phyloP scores from a whole-genome alignment of 2,329 filamentous ascomycete genomes.

The Pseudocercospora vitis region DNA sequence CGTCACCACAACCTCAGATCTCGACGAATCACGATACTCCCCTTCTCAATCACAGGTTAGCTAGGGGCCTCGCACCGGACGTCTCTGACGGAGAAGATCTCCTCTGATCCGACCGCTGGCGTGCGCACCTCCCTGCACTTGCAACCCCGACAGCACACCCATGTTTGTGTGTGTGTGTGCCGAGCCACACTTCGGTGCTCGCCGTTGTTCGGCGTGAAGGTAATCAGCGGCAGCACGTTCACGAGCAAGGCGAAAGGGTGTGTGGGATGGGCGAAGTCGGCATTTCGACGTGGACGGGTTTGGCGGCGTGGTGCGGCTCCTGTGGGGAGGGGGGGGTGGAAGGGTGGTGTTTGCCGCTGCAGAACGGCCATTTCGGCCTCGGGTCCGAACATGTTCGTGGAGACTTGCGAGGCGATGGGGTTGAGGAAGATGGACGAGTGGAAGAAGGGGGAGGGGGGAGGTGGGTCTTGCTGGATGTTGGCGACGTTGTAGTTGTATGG shows the following conservation, averaged over 20 bases:
- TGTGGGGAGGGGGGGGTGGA: conserved; percentile 51
- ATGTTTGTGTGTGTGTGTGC: conserved; percentile 57
- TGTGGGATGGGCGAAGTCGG: conserved; percentile 57
- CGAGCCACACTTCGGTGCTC: conserved; percentile 60
- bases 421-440: conserved; percentile 56
- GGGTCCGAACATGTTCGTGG: conserved; percentile 56
- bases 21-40: conserved; percentile 57
- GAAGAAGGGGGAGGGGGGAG: conserved; percentile 53
- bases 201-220: conserved; percentile 56
- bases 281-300: conserved; percentile 61
- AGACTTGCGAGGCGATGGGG: conserved; percentile 57
- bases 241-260: conserved; percentile 58
- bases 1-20: conserved; percentile 64
- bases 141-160: conserved; percentile 28
- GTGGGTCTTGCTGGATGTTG: conserved; percentile 57
- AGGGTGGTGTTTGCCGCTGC: conserved; percentile 60
- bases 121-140: conserved; percentile 53
- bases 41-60: conserved; percentile 56
- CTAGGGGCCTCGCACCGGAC: conserved; percentile 44
- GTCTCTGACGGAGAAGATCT: conserved; percentile 44
- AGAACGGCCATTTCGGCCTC: conserved; percentile 58
- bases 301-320: conserved; percentile 43
- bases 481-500: conserved; percentile 65
- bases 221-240: conserved; percentile 56
- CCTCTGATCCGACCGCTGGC: conserved; percentile 54